Conservation (phyloP, 1,139 yeast species). For the Protomyces gravidus region DNA sequence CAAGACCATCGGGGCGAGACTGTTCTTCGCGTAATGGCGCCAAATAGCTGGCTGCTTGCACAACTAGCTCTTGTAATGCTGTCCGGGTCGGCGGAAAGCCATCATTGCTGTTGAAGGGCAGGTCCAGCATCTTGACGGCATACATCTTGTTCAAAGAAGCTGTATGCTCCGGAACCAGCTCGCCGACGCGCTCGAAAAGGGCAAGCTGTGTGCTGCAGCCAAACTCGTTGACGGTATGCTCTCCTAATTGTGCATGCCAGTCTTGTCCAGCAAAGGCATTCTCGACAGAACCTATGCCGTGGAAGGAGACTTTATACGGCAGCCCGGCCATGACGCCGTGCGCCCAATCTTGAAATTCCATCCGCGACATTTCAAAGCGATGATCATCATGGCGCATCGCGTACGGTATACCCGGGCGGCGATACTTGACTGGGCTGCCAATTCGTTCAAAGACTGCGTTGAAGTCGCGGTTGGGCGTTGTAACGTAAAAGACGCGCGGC, state of each 20-base stretch:
- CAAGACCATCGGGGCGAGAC: not conserved
- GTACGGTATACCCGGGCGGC: constrained; percentile 4
- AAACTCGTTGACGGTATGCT: not conserved
- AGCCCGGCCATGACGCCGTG: not conserved
- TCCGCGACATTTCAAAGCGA: constrained; percentile 26
- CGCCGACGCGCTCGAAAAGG: not conserved
- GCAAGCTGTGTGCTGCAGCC: constrained; percentile 19
- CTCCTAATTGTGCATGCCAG: constrained; percentile 6
- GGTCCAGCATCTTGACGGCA: not conserved
- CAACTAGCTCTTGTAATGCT: not conserved
- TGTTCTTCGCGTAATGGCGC: not conserved
- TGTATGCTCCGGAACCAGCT: not conserved
- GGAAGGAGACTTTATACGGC: constrained; percentile 5
- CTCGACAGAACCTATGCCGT: constrained; percentile 10
- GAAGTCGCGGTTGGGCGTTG: constrained; percentile 29
- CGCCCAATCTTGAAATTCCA: constrained; percentile 22
- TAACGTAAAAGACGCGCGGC: constrained; percentile 16
- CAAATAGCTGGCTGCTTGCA: not conserved
- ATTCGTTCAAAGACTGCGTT: constrained; percentile 17
- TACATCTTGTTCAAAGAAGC: not conserved
- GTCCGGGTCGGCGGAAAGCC: constrained; percentile 6
- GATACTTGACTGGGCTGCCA: not conserved
- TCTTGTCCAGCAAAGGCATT: constrained; percentile 13
- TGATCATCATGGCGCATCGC: constrained; percentile 28
- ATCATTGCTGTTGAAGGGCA: not conserved